Conservation (phyloP, 2,329 filamentous ascomycete genomes). For the Alternaria angustiovoidea region DNA sequence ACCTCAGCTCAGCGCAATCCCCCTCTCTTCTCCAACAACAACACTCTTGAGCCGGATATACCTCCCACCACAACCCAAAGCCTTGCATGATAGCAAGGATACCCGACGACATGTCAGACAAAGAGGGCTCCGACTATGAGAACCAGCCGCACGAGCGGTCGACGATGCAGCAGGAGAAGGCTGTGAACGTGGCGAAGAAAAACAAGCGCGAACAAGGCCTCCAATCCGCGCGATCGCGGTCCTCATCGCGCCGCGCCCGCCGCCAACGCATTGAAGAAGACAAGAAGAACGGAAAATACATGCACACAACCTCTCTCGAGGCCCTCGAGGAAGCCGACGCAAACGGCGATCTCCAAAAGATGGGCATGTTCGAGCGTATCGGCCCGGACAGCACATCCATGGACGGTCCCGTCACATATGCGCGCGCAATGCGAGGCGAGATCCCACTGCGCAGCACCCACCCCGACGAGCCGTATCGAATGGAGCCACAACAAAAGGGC, state of each 20-base stretch:
- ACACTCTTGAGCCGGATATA: not conserved
- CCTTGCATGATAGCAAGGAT: constrained; percentile 30
- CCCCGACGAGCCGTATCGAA: constrained; percentile 58
- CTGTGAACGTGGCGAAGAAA: constrained; percentile 53
- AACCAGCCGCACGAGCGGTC: constrained; percentile 50
- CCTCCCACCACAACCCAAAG: not conserved
- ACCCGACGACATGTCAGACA: constrained; percentile 43
- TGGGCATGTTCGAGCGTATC: constrained; percentile 64
- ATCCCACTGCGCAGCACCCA: constrained; percentile 63
- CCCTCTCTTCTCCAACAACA: constrained; percentile 6
- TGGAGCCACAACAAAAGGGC: constrained; percentile 51
- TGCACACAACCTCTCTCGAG: constrained; percentile 59
- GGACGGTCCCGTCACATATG: constrained; percentile 64
- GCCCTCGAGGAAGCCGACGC: constrained; percentile 62
- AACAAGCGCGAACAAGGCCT: constrained; percentile 48
- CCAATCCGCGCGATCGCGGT: constrained; percentile 56
- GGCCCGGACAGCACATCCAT: constrained; percentile 64
- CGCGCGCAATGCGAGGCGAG: constrained; percentile 62
- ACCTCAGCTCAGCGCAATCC: not conserved
- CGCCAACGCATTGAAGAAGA: constrained; percentile 57
- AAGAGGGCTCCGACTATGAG: constrained; percentile 40
- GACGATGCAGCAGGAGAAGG: constrained; percentile 57
- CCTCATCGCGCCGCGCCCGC: constrained; percentile 57
- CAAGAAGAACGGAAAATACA: constrained; percentile 59
- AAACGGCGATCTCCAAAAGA: constrained; percentile 57